Evolutionary conservation across 768 basidiomycete species (phyloP).

Genomic region (Cystofilobasidium macerans): DNA sequence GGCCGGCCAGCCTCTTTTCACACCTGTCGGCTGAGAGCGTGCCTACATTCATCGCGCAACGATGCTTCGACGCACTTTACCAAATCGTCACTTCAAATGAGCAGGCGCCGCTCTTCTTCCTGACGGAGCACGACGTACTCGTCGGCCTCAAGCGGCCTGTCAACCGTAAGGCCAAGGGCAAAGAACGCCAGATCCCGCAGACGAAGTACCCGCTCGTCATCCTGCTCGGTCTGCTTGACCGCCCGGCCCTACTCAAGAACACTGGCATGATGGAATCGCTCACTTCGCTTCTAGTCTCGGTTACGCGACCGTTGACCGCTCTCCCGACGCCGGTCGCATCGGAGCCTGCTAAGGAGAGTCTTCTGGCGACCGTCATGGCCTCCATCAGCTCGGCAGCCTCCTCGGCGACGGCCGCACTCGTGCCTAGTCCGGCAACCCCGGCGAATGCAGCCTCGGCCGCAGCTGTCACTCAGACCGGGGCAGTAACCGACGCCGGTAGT

Average conservation of each 20-base stretch:
- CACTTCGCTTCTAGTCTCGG: constrained; percentile 70
- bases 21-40: constrained; percentile 56
- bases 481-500: background rate
- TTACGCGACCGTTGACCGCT: constrained; percentile 68
- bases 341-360: constrained; percentile 26
- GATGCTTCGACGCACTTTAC: constrained; percentile 80
- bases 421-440: background rate
- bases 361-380: constrained; percentile 9
- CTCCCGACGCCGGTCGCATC: constrained; percentile 35
- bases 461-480: background rate
- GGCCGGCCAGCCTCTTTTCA: constrained; percentile 41
- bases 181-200: constrained; percentile 65
- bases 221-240: constrained; percentile 74
- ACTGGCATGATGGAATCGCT: constrained; percentile 88
- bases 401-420: background rate
- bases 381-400: constrained; percentile 13
- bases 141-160: constrained; percentile 51
- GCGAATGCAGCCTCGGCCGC: background rate
- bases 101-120: constrained; percentile 77
- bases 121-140: constrained; percentile 85
- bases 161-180: constrained; percentile 75
- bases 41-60: constrained; percentile 85
- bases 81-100: constrained; percentile 81
- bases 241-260: constrained; percentile 71
- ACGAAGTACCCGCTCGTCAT: constrained; percentile 85